phyloP scores from a whole-genome alignment of 495 filamentous ascomycete genomes.

The Tuber borchii region DNA sequence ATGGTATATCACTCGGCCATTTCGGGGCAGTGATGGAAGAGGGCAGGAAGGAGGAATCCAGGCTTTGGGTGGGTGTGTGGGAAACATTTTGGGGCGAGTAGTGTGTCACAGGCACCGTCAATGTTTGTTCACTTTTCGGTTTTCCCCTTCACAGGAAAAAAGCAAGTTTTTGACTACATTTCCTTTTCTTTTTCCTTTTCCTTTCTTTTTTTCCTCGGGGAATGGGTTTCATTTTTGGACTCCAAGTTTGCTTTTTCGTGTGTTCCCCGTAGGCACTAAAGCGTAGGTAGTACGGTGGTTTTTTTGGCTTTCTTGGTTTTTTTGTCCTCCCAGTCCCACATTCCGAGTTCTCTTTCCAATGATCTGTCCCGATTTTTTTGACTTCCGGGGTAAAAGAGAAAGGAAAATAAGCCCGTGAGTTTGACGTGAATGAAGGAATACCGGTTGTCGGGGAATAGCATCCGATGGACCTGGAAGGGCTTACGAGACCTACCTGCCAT shows the following conservation, averaged over 20 bases:
- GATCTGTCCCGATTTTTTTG: not conserved
- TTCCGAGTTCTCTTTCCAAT: not conserved
- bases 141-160: not conserved
- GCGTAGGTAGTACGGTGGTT: not conserved
- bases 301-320: not conserved
- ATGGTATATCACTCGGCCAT: not conserved
- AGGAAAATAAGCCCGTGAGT: not conserved
- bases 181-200: not conserved
- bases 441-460: not conserved
- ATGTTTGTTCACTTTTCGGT: conserved; percentile 1
- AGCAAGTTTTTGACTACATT: not conserved
- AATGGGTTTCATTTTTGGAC: not conserved
- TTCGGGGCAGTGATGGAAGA: not conserved
- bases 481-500: not conserved
- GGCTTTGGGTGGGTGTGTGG: not conserved
- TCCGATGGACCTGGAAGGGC: not conserved
- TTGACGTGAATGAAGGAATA: not conserved
- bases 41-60: not conserved
- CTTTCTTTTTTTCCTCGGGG: not conserved
- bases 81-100: not conserved
- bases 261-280: not conserved
- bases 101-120: not conserved
- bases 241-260: not conserved
- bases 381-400: not conserved
- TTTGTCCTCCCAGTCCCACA: not conserved